Base-by-base conservation (phyloP, 345 rosid genomes). In the Lagerstroemia speciosa region DNA sequence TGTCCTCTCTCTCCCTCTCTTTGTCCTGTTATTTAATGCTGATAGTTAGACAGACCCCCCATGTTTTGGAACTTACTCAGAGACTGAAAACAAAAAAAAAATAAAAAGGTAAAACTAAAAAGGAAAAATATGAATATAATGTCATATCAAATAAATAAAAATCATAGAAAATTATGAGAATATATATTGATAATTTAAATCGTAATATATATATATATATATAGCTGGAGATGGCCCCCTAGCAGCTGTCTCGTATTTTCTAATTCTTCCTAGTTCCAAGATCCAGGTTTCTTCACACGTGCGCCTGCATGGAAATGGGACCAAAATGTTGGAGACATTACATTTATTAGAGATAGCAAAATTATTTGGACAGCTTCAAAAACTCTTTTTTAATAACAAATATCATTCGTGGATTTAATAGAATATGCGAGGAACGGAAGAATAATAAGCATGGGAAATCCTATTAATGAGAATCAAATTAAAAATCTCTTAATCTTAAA, bases 261-360 rank as follows among this genome's bases (percentile, higher is more conserved):
- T 53, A n/a, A 0, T 53, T n/a, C 60, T 22, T 53, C n/a, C n/a
- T n/a, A n/a, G n/a, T n/a, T n/a, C n/a, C n/a, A n/a, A n/a, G n/a
- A n/a, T n/a, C 60, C n/a, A 24, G 24, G 60, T 2, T n/a, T 53
- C 60, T 30, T 53, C 30, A 22, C 60, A 53, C 30, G 60, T 53
- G 60, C 60, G 29, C 29, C 30, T 53, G 60, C 55, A 53, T 53
- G 60, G 30, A 30, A 53, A 53, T 53, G 60, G 60, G 60, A 53
- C 60, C 60, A 53, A 53, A 24, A 53, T 53, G 60, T 53, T 53
- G 50, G n/a, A 19, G 19, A 45, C 11, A 11, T 45, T 45, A 11
- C 15, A 45, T n/a, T 24, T 50, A 24, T 53, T 20, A n/a, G 50
- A 16, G 24, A 66, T 71, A 45, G 16, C 50, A 4, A 45, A 2